These are phyloP conservation scores for Rhodotorula graminis DNA, from an alignment of 768 basidiomycete species.

Conservation along the genomic window DNA sequence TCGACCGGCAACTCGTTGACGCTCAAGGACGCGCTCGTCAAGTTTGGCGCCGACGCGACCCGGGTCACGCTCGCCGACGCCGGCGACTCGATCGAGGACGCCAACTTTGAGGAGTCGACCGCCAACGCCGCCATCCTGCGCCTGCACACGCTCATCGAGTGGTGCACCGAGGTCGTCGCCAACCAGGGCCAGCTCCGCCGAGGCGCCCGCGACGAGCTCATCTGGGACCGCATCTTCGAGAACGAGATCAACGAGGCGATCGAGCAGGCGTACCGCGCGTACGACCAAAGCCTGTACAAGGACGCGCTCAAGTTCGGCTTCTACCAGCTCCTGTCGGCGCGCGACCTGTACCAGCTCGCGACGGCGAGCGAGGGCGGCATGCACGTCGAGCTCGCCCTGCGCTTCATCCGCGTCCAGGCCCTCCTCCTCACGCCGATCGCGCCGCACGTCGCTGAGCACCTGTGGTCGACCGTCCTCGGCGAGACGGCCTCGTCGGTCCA, in stretches of 20 bases:
- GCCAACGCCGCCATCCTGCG: slow-evolving; percentile 95
- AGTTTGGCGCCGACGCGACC: slow-evolving; percentile 96
- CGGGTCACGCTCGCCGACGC: slow-evolving; percentile 89
- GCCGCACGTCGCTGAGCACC: slow-evolving; percentile 88
- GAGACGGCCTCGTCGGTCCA: slow-evolving; percentile 76
- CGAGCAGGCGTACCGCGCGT: slow-evolving; percentile 72
- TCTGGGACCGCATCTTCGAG: slow-evolving; percentile 85
- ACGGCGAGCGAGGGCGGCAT: slow-evolving; percentile 64
- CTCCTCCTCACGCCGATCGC: slow-evolving; percentile 80
- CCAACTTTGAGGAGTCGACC: slow-evolving; percentile 97
- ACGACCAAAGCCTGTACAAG: slow-evolving; percentile 87
- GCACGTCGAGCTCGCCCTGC: slow-evolving; percentile 78
- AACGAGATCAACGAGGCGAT: slow-evolving; percentile 83
- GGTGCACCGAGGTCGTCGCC: slow-evolving; percentile 89
- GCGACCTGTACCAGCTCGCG: slow-evolving; percentile 95
- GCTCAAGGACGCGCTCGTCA: slow-evolving; percentile 75
- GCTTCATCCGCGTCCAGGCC: slow-evolving; percentile 77
- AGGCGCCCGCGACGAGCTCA: slow-evolving; percentile 60
- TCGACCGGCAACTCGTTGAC: slow-evolving; percentile 94
- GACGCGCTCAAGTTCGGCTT: slow-evolving; percentile 91
- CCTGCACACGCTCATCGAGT: slow-evolving; percentile 78
- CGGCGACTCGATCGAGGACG: slow-evolving; percentile 95
- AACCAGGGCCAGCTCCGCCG: slow-evolving; percentile 66
- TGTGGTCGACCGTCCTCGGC: slow-evolving; percentile 69
- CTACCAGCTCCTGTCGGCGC: slow-evolving; percentile 84